Base-by-base conservation (phyloP, 2,329 filamentous ascomycete genomes). In the Nannizziopsis barbatae region DNA sequence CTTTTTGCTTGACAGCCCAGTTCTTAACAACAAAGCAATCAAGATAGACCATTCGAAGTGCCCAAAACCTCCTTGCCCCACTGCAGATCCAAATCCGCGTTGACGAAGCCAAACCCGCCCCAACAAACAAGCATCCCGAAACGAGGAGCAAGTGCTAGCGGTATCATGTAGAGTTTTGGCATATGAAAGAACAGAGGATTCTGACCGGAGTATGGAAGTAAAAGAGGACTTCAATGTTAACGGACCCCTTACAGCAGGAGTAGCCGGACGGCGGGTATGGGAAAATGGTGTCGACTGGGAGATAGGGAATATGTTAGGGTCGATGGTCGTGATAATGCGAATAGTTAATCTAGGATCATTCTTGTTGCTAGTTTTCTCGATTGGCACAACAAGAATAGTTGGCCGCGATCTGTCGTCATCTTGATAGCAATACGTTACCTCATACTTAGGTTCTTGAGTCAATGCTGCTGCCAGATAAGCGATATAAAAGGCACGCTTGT, bases 401-500 rank as follows among this genome's bases (percentile, higher is more conserved):
- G 92, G 88, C 30, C 87, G 79, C 45, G 96, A 73, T 52, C 72
- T 73, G 61, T 93, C 90, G 53, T 84, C 84, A 60, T 86, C 75
- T 44, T 86, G 69, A 54, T 75, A 73, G 50, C 79, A 77, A 64
- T 83, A 93, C 3, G 70, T 70, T 39, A 85, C 58, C 11, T 76
- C 71, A 56, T 83, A 73, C 0, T 70, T 68, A 12, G 75, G 64
- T 3, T 69, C 70, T 40, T 80, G 65, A 2, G 75, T 79, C 45
- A 96, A 70, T 3, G 77, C 80, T 27, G 79, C 80, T 11, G 87
- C 81, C 49, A 96, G 71, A 55, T 84, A 86, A 31, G 89, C 86
- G 44, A 96, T 71, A 61, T 93, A 96, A 66, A 90, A 96, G 10
- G 92, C 85, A 54, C 89, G 75, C 60, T 95, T 93, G 69, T 95